Percentiles rank a stretch among this genome's conserved stretches.
Conservation (phyloP, 495 filamentous ascomycete genomes). For the Sabuloglossum arenarium region DNA sequence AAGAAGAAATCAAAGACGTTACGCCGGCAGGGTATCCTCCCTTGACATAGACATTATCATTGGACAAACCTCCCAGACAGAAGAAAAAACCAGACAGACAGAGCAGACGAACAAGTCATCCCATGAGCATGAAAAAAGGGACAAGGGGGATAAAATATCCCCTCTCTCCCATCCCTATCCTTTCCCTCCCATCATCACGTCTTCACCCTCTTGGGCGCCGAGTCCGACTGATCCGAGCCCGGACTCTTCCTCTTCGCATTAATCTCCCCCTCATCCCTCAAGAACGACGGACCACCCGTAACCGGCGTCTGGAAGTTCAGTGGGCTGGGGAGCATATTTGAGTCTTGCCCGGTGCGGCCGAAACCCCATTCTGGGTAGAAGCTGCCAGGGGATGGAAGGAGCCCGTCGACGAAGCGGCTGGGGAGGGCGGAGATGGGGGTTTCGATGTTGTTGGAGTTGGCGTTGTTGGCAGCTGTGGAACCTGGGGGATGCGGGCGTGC, state of each 20-base stretch:
- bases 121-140: too few species aligned
- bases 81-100: too few species aligned
- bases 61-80: not conserved
- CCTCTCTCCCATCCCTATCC: not conserved
- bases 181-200: not conserved
- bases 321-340: slow-evolving; percentile 73
- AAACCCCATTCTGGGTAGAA: slow-evolving; percentile 89
- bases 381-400: slow-evolving; percentile 68
- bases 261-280: not conserved
- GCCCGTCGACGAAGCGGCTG: slow-evolving; percentile 68
- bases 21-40: not conserved
- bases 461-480: slow-evolving; percentile 21
- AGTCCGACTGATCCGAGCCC: slow-evolving; percentile 2
- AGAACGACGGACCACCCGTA: slow-evolving; percentile 15
- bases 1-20: not conserved
- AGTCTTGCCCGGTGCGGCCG: slow-evolving; percentile 38
- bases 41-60: not conserved
- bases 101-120: not conserved
- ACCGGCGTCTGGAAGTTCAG: slow-evolving; percentile 83
- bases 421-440: slow-evolving; percentile 96
- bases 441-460: slow-evolving; percentile 55
- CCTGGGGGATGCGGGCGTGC: slow-evolving; percentile 40
- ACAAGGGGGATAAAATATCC: not conserved
- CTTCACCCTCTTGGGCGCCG: slow-evolving; percentile 1
- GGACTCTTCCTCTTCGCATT: slow-evolving; percentile 5